Conservation (phyloP, 257 asterid species). For the Anisodus tanguticus region DNA sequence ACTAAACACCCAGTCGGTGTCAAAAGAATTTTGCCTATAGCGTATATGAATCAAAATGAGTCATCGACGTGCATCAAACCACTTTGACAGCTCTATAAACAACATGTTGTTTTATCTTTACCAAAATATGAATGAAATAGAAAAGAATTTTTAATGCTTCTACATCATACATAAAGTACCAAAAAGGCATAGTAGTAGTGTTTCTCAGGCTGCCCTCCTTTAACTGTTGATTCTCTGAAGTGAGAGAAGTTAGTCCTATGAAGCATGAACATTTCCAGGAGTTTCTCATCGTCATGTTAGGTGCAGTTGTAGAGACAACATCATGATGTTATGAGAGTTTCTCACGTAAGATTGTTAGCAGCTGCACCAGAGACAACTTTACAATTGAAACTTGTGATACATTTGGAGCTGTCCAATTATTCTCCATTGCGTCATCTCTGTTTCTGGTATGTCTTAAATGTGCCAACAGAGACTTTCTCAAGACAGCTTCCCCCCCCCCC, state of each 20-base stretch:
- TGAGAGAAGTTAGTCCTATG: not conserved
- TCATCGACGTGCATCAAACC: not conserved
- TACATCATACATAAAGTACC: not conserved
- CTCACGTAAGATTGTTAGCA: not conserved
- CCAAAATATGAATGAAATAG: not conserved
- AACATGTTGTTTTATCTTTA: not conserved
- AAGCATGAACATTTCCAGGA: not conserved
- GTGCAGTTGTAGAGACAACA: not conserved
- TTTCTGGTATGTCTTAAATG: not conserved
- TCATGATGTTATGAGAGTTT: not conserved
- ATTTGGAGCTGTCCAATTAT: constrained; percentile 14
- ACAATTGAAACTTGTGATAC: constrained; percentile 23
- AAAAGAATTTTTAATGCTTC: not conserved
- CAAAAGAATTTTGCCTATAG: not conserved
- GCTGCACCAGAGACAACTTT: not conserved
- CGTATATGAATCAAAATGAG: not conserved
- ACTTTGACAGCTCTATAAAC: not conserved
- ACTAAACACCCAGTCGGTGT: not conserved
- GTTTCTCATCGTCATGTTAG: not conserved
- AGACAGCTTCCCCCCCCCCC: not conserved
- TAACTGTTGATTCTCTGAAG: not conserved
- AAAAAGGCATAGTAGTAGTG: not conserved
- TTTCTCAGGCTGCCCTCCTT: not conserved
- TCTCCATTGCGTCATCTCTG: not conserved
- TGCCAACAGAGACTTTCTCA: not conserved